phyloP scores from a whole-genome alignment of 345 rosid genomes.

The Turritis glabra region DNA sequence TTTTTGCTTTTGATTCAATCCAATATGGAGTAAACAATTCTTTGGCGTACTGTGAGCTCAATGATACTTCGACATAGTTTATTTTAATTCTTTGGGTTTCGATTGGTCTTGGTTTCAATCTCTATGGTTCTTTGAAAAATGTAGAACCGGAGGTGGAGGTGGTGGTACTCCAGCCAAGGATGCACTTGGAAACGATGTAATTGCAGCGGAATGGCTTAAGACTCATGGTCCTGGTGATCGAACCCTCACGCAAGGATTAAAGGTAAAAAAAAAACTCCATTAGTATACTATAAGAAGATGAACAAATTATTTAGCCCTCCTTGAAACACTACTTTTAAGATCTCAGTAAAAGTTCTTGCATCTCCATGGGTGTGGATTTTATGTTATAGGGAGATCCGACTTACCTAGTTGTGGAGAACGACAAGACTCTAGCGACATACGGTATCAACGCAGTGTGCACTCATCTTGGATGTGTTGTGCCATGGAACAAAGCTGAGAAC shows the following conservation, averaged over 20 bases:
- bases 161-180: slow-evolving; percentile 90
- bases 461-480: slow-evolving; percentile 95
- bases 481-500: slow-evolving; percentile 86
- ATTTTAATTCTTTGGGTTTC: too few relatives aligned
- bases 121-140: not conserved
- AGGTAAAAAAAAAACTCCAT: slow-evolving; percentile 44
- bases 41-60: not conserved
- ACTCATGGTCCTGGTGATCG: slow-evolving; percentile 85
- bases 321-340: not conserved
- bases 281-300: not conserved
- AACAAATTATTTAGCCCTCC: not conserved
- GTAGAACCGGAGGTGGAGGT: slow-evolving; percentile 56
- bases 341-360: not conserved
- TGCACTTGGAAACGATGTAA: slow-evolving; percentile 79
- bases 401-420: slow-evolving; percentile 93
- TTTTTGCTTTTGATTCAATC: not conserved
- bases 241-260: slow-evolving; percentile 84
- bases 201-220: slow-evolving; percentile 78
- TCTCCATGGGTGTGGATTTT: not conserved
- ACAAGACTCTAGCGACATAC: slow-evolving; percentile 71
- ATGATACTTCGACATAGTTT: not conserved
- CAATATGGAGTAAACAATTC: not conserved
- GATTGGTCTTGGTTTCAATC: not conserved
- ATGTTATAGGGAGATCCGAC: slow-evolving; percentile 86
- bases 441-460: slow-evolving; percentile 92